phyloP scores from a whole-genome alignment of 2,329 filamentous ascomycete species.

The Botrytis pseudocinerea region DNA sequence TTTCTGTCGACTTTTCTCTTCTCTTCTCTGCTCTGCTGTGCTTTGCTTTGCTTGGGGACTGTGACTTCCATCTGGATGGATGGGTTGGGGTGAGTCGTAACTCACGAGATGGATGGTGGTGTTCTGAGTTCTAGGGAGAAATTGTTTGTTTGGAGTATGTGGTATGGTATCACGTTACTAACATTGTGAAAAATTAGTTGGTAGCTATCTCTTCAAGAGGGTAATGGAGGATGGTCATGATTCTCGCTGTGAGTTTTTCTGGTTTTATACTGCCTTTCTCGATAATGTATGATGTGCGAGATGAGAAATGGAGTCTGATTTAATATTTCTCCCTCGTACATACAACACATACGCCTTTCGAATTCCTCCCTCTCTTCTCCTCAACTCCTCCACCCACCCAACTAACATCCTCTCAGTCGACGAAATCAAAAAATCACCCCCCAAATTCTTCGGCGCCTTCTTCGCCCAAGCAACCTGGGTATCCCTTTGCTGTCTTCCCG shows the following conservation, averaged over 20 bases:
- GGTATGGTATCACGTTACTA: not conserved
- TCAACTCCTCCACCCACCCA: not conserved
- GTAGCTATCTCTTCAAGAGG: constrained; percentile 2
- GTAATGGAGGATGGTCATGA: constrained; percentile 8
- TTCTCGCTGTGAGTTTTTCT: constrained; percentile 9
- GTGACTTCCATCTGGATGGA: not conserved
- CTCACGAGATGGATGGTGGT: not conserved
- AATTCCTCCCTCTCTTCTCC: not conserved
- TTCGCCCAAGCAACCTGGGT: constrained; percentile 68
- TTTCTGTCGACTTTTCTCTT: no score
- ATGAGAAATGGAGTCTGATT: not conserved
- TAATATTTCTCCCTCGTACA: not conserved
- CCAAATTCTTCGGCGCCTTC: constrained; percentile 56
- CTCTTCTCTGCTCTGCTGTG: no score
- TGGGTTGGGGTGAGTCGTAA: not conserved
- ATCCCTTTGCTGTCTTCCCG: constrained; percentile 64
- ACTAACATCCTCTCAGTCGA: constrained; percentile 43
- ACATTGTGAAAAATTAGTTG: not conserved
- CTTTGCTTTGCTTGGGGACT: not conserved
- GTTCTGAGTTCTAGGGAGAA: not conserved
- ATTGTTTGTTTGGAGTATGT: not conserved
- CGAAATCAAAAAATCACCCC: constrained; percentile 51
- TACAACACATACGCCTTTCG: not conserved
- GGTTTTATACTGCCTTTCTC: not conserved
- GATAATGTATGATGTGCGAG: not conserved